phyloP scores from a whole-genome alignment of 1,284 basidiomycete species.

The Apiotrichum mycotoxinovorans region DNA sequence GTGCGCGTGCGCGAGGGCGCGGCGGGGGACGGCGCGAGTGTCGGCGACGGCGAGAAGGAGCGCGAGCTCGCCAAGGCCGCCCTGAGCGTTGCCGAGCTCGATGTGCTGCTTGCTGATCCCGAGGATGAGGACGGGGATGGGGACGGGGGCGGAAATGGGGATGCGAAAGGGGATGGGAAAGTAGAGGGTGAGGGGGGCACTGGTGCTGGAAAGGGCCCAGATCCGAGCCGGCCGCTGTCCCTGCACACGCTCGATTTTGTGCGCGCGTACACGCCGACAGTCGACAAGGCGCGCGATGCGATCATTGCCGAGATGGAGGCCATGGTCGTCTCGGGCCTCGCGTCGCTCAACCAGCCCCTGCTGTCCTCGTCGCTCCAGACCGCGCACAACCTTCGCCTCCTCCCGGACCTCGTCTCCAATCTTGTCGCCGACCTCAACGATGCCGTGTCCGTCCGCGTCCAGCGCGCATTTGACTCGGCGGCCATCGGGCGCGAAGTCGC shows the following conservation, averaged over 20 bases:
- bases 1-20: constrained; percentile 54
- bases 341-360: constrained; percentile 73
- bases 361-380: constrained; percentile 90
- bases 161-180: not conserved
- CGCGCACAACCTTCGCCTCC: constrained; percentile 81
- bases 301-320: constrained; percentile 80
- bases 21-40: constrained; percentile 20
- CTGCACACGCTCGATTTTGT: constrained; percentile 69
- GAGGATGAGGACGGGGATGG: not conserved
- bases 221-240: constrained; percentile 20
- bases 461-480: constrained; percentile 75
- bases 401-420: constrained; percentile 76
- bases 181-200: no score
- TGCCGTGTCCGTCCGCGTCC: constrained; percentile 75
- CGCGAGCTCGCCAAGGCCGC: constrained; percentile 83
- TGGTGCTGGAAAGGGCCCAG: not conserved
- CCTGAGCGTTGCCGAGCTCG: constrained; percentile 79
- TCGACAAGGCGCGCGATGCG: constrained; percentile 64
- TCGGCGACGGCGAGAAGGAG: constrained; percentile 71
- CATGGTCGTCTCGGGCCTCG: constrained; percentile 75
- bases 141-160: not conserved
- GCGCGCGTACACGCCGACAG: constrained; percentile 63
- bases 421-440: constrained; percentile 77
- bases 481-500: constrained; percentile 77
- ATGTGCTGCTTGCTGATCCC: constrained; percentile 7